phyloP scores from a whole-genome alignment of 106 monocot species.

The Alisma plantagoaquatica region DNA sequence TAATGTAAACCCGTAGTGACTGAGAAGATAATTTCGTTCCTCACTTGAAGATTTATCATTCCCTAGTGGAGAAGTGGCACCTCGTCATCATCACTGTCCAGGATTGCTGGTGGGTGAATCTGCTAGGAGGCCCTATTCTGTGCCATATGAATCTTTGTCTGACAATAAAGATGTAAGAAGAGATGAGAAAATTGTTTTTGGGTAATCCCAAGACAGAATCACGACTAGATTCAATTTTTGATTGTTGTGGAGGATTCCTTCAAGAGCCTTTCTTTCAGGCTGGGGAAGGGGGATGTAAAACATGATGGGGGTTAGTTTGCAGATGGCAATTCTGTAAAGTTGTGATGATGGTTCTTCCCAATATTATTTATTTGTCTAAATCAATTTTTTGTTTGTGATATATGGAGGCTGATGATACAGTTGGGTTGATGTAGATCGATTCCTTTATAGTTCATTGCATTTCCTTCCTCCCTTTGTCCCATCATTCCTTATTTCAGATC shows the following conservation, averaged over 20 bases:
- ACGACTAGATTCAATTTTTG: not conserved
- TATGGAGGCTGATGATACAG: too few relatives aligned
- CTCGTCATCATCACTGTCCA: too few relatives aligned
- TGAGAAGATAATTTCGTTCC: not conserved
- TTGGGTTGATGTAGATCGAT: too few relatives aligned
- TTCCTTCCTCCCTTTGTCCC: too few relatives aligned
- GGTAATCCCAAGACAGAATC: not conserved
- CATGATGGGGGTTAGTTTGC: not conserved
- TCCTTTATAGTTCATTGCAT: too few relatives aligned
- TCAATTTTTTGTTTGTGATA: not conserved
- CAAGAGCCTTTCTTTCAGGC: too few relatives aligned
- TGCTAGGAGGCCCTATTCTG: too few relatives aligned
- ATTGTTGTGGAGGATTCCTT: too few relatives aligned
- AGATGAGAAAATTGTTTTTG: not conserved
- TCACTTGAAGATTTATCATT: not conserved
- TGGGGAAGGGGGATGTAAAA: not conserved
- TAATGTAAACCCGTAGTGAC: slow-evolving; percentile 39
- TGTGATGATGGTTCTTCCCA: not conserved
- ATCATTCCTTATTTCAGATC: too few relatives aligned
- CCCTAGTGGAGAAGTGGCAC: not conserved
- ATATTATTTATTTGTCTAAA: not conserved
- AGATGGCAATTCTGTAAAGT: not conserved
- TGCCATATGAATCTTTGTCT: not conserved
- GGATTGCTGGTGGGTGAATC: too few relatives aligned
- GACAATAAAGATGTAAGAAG: not conserved